Conservation (phyloP, 305 asterid species). For the Solanum hybrid region DNA sequence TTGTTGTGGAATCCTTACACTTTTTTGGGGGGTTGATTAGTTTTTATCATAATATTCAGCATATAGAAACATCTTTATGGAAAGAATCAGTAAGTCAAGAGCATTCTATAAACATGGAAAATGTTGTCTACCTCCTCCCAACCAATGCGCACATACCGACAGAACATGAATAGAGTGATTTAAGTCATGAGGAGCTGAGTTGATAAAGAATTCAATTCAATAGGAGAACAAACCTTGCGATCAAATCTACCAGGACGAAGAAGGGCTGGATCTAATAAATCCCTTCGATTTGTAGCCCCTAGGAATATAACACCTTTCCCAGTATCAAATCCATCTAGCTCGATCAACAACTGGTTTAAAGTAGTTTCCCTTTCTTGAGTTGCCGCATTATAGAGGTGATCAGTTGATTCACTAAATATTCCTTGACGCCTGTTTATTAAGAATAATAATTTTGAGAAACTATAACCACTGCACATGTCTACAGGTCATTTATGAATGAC, state of each 20-base stretch:
- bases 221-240: slow-evolving; percentile 61
- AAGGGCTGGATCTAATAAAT: slow-evolving; percentile 96
- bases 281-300: slow-evolving; percentile 96
- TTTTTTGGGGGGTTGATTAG: background rate
- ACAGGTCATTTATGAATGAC: background rate
- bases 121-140: background rate
- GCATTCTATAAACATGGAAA: background rate
- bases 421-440: slow-evolving; percentile 77
- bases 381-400: slow-evolving; percentile 58
- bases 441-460: background rate
- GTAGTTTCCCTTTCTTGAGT: slow-evolving; percentile 98
- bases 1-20: background rate
- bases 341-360: slow-evolving; percentile 89
- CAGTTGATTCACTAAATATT: slow-evolving; percentile 42
- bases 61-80: background rate
- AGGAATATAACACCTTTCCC: slow-evolving; percentile 96
- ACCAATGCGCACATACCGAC: background rate
- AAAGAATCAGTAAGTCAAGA: background rate
- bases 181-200: background rate
- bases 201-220: background rate
- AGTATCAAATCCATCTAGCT: slow-evolving; percentile 95
- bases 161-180: background rate
- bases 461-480: background rate
- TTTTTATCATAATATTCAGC: background rate
- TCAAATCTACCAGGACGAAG: slow-evolving; percentile 99